Conservation (phyloP, 371 early-diverging fungal species). For the Lichtheimia corymbifera region DNA sequence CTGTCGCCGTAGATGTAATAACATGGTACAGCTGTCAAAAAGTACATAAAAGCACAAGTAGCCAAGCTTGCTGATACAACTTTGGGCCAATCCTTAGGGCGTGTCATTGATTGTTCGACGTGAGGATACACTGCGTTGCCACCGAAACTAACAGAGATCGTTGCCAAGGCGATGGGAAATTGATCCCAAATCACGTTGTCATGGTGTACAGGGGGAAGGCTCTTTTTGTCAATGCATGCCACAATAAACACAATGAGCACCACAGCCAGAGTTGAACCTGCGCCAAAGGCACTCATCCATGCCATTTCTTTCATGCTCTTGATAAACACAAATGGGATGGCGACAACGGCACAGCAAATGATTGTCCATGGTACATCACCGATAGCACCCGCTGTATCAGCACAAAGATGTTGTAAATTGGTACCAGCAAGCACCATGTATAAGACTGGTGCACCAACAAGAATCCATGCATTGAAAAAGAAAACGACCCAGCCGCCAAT, state of each 20-base stretch:
- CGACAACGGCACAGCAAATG: conserved; percentile 55
- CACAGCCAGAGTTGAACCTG: conserved; percentile 47
- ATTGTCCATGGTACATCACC: conserved; percentile 59
- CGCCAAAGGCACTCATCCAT: conserved; percentile 62
- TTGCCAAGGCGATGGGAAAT: conserved; percentile 59
- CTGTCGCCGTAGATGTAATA: conserved; percentile 78
- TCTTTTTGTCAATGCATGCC: conserved; percentile 23
- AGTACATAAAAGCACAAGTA: conserved; percentile 76
- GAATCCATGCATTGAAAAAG: conserved; percentile 61
- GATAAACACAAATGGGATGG: conserved; percentile 56
- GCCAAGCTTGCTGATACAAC: conserved; percentile 65
- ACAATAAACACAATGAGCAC: conserved; percentile 45
- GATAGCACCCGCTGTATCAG: conserved; percentile 38
- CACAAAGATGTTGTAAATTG: conserved; percentile 45
- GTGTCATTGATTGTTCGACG: conserved; percentile 82
- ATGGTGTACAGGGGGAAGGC: conserved; percentile 22
- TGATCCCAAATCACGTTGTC: conserved; percentile 51
- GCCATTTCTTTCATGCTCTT: conserved; percentile 63
- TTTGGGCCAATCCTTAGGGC: conserved; percentile 74
- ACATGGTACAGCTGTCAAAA: conserved; percentile 72
- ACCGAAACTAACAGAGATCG: conserved; percentile 78
- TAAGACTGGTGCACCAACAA: conserved; percentile 54
- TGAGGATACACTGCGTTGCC: conserved; percentile 83
- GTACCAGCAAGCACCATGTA: conserved; percentile 58
- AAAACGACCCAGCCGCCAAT: conserved; percentile 33